Conservation (phyloP, 331 rosid species). For the Quercus lobata region DNA sequence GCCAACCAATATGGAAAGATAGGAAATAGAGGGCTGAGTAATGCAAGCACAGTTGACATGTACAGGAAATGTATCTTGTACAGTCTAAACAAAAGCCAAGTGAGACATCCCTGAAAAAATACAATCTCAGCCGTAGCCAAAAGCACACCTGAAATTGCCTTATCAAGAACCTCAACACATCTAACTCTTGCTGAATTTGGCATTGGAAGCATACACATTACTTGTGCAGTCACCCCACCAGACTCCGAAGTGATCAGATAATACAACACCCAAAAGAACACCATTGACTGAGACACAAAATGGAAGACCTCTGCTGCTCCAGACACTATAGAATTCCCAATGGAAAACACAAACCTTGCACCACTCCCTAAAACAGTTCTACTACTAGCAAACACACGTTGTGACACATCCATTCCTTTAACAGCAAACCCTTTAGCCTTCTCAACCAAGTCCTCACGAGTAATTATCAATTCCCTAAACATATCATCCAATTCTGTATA, state of each 20-base stretch:
- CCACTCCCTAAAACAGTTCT: conserved; percentile 67
- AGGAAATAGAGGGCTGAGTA: conserved; percentile 70
- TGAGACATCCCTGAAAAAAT: conserved; percentile 82
- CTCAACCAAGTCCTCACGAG: conserved; percentile 74
- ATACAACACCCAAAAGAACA: conserved; percentile 88
- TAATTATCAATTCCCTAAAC: conserved; percentile 64
- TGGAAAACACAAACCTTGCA: conserved; percentile 53
- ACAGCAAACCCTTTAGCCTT: conserved; percentile 80
- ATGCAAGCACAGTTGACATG: conserved; percentile 81
- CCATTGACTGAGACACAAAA: conserved; percentile 82
- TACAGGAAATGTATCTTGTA: conserved; percentile 81
- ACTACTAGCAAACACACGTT: conserved; percentile 61
- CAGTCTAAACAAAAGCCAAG: conserved; percentile 85
- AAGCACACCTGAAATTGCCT: conserved; percentile 85
- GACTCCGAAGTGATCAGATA: conserved; percentile 85
- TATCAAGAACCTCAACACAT: conserved; percentile 92
- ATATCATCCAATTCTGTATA: conserved; percentile 62
- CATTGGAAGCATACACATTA: conserved; percentile 77
- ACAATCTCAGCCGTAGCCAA: conserved; percentile 89
- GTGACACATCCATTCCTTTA: conserved; percentile 72
- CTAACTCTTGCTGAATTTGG: conserved; percentile 53
- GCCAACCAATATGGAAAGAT: conserved; percentile 82
- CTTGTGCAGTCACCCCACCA: conserved; percentile 97
- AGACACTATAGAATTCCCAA: conserved; percentile 65
- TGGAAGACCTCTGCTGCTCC: conserved; percentile 95